Evolutionary conservation across 805 yeast genomes (phyloP).

Genomic region (Kazachstania kunashirensis): DNA sequence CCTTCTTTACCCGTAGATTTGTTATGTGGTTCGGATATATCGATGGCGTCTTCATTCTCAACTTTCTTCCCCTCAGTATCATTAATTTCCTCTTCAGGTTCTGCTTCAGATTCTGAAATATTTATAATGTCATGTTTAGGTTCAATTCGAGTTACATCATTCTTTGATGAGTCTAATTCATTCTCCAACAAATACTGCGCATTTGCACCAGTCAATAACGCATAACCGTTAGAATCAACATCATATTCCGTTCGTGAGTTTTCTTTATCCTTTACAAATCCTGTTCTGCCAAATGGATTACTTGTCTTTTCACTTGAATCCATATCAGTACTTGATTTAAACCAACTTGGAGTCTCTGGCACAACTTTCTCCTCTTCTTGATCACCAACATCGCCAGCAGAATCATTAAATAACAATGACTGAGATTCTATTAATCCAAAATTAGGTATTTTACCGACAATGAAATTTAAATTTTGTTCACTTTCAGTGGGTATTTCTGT

Average conservation of each 20-base stretch:
- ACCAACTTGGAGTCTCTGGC: conserved; percentile 29
- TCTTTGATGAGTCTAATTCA: neutral
- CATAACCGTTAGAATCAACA: conserved; percentile 9
- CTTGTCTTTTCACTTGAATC: conserved; percentile 3
- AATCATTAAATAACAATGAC: conserved; percentile 17
- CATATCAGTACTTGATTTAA: conserved; percentile 4
- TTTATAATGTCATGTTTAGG: too few species aligned
- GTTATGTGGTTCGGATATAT: too few species aligned
- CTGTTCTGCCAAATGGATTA: conserved; percentile 15
- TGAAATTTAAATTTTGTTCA: conserved; percentile 18
- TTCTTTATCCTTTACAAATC: conserved; percentile 16
- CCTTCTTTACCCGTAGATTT: neutral
- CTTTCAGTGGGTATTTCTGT: conserved; percentile 8
- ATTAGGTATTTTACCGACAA: conserved; percentile 17
- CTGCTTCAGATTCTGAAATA: neutral
- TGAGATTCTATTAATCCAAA: neutral
- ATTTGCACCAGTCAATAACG: conserved; percentile 14
- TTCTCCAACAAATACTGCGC: conserved; percentile 10
- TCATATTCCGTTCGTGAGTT: neutral
- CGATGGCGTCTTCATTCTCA: too few species aligned
- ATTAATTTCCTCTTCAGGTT: neutral
- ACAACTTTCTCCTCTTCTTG: conserved; percentile 5
- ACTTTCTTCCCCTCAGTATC: too few species aligned
- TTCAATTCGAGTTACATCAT: neutral
- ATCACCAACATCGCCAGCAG: conserved; percentile 3